phyloP scores from a whole-genome alignment of 352 stramenopile genomes.

The Phytophthora palmivora region DNA sequence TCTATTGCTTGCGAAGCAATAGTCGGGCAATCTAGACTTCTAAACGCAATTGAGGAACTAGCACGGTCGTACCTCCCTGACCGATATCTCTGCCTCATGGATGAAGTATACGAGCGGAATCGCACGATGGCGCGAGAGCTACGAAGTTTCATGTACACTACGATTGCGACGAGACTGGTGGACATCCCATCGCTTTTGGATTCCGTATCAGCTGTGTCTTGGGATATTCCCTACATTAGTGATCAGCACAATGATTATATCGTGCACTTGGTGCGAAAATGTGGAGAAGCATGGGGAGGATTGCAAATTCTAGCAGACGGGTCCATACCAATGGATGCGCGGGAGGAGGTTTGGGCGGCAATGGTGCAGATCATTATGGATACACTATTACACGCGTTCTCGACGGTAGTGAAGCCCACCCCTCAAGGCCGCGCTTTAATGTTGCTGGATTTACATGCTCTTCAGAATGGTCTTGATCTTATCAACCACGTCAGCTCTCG shows the following conservation, averaged over 20 bases:
- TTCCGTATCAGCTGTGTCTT: slow-evolving; percentile 58
- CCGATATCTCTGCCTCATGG: slow-evolving; percentile 71
- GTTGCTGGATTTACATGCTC: slow-evolving; percentile 95
- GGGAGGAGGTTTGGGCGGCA: slow-evolving; percentile 81
- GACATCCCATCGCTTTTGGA: slow-evolving; percentile 51
- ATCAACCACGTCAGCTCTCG: slow-evolving; percentile 81
- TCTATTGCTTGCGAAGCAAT: slow-evolving; percentile 74
- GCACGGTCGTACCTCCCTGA: slow-evolving; percentile 70
- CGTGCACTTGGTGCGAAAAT: slow-evolving; percentile 79
- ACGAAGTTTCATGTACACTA: slow-evolving; percentile 68
- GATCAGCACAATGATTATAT: slow-evolving; percentile 85
- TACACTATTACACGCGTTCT: slow-evolving; percentile 92
- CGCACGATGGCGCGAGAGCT: slow-evolving; percentile 58
- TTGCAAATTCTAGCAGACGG: slow-evolving; percentile 75
- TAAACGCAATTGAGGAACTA: slow-evolving; percentile 73
- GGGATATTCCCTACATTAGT: slow-evolving; percentile 73
- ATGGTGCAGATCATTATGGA: slow-evolving; percentile 91
- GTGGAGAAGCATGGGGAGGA: slow-evolving; percentile 78
- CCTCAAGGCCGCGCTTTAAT: slow-evolving; percentile 96
- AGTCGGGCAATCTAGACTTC: slow-evolving; percentile 61
- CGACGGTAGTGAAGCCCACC: slow-evolving; percentile 89
- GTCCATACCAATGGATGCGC: slow-evolving; percentile 67
- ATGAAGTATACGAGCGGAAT: slow-evolving; percentile 72
- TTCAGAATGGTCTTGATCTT: slow-evolving; percentile 84
- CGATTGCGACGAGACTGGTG: slow-evolving; percentile 54